Evolutionary conservation across 2,329 filamentous ascomycete species (phyloP).

Genomic region (Sclerotinia minor): DNA sequence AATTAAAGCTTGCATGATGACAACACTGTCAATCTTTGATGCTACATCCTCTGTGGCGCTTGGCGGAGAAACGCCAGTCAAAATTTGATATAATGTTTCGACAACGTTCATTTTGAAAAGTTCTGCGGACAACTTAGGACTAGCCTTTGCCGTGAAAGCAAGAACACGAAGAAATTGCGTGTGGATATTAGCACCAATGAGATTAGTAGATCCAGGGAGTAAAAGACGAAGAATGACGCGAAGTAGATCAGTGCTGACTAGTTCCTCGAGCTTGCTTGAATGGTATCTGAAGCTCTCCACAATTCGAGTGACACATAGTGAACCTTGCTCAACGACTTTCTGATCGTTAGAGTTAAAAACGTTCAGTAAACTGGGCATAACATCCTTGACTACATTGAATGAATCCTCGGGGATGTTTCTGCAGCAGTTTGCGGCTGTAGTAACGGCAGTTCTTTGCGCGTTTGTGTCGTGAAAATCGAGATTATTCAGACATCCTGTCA

Average conservation of each 20-base stretch:
- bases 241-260: conserved; percentile 85
- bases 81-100: conserved; percentile 94
- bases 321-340: conserved; percentile 94
- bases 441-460: conserved; percentile 94
- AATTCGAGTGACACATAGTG: conserved; percentile 90
- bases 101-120: conserved; percentile 96
- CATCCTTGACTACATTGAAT: conserved; percentile 86
- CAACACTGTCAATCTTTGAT: conserved; percentile 88
- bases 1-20: conserved; percentile 98
- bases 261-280: conserved; percentile 82
- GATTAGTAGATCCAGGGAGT: conserved; percentile 89
- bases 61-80: conserved; percentile 93
- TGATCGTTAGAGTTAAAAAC: conserved; percentile 92
- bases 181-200: conserved; percentile 91
- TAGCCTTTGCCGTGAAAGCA: conserved; percentile 85
- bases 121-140: conserved; percentile 82
- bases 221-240: conserved; percentile 82
- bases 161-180: conserved; percentile 93
- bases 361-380: conserved; percentile 92
- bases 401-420: conserved; percentile 94
- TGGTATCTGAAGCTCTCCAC: conserved; percentile 96
- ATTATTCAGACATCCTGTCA: conserved; percentile 94
- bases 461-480: conserved; percentile 97
- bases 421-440: conserved; percentile 96
- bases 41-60: conserved; percentile 73